phyloP scores from a whole-genome alignment of 441 rosid species.

The Eutrema salsugineum region DNA sequence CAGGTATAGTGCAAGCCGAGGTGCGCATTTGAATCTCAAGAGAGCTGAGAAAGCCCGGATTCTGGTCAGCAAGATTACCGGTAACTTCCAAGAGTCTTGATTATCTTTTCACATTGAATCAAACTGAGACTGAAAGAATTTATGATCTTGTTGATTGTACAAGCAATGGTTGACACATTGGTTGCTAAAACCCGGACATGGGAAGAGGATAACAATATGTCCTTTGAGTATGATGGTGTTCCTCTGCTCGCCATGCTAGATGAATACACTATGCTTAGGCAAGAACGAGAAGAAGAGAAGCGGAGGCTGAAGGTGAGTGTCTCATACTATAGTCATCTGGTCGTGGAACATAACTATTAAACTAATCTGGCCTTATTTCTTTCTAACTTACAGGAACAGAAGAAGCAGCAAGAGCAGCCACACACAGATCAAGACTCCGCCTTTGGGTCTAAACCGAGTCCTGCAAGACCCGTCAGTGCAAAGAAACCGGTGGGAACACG shows the following conservation, averaged over 20 bases:
- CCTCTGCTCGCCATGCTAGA: constrained; percentile 93
- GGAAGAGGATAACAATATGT: constrained; percentile 67
- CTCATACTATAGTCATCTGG: neutral
- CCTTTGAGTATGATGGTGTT: constrained; percentile 81
- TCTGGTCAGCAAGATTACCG: constrained; percentile 88
- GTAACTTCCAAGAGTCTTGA: constrained; percentile 30
- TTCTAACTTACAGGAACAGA: constrained; percentile 52
- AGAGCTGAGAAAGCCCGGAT: constrained; percentile 93
- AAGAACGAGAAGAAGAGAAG: constrained; percentile 94
- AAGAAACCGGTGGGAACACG: constrained; percentile 70
- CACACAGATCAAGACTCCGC: constrained; percentile 68
- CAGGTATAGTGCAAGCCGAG: constrained; percentile 90
- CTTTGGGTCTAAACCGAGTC: constrained; percentile 73
- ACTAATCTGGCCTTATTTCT: neutral
- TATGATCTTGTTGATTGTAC: constrained; percentile 1
- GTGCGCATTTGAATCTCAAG: constrained; percentile 96
- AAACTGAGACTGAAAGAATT: neutral
- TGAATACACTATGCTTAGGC: constrained; percentile 86
- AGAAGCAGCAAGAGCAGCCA: constrained; percentile 82
- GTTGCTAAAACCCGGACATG: constrained; percentile 75
- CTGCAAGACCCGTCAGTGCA: constrained; percentile 57
- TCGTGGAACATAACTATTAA: neutral
- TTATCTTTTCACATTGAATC: neutral
- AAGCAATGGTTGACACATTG: constrained; percentile 81
- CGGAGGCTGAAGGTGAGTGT: constrained; percentile 59